A percentile compares a stretch with the other conserved stretches of the same genome.
phyloP scores from a whole-genome alignment of 192 early-diverging fungal species.

The Backusella tuberculispora region DNA sequence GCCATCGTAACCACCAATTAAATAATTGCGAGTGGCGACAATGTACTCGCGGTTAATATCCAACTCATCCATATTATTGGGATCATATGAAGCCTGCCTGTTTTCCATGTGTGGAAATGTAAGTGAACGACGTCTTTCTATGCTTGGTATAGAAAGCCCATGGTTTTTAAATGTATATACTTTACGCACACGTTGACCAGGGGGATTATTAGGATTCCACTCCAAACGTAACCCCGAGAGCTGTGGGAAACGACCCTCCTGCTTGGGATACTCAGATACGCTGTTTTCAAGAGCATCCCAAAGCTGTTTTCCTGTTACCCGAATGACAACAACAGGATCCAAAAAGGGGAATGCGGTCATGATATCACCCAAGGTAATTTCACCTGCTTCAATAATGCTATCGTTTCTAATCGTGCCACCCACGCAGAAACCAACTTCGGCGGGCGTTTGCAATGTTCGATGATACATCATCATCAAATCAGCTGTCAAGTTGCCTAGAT shows the following conservation, averaged over 20 bases:
- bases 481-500: slow-evolving; percentile 62
- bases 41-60: slow-evolving; percentile 54
- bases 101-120: slow-evolving; percentile 25
- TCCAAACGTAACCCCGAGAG: slow-evolving; percentile 63
- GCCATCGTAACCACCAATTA: slow-evolving; percentile 68
- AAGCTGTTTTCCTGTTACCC: slow-evolving; percentile 63
- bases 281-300: slow-evolving; percentile 66
- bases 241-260: slow-evolving; percentile 73
- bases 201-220: slow-evolving; percentile 56
- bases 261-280: slow-evolving; percentile 67
- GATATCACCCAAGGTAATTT: slow-evolving; percentile 62
- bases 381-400: slow-evolving; percentile 53
- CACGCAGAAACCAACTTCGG: slow-evolving; percentile 52
- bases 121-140: neutral
- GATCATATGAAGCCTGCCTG: slow-evolving; percentile 33
- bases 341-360: slow-evolving; percentile 72
- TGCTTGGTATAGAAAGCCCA: neutral
- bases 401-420: slow-evolving; percentile 72
- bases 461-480: slow-evolving; percentile 69
- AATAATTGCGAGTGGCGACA: slow-evolving; percentile 63
- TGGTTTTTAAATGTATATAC: slow-evolving; percentile 35
- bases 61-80: slow-evolving; percentile 44
- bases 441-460: slow-evolving; percentile 24
- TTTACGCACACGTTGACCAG: slow-evolving; percentile 54
- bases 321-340: slow-evolving; percentile 67